Base-by-base conservation (phyloP, 2,329 filamentous ascomycete species). In the Ophiocordyceps robertsii region DNA sequence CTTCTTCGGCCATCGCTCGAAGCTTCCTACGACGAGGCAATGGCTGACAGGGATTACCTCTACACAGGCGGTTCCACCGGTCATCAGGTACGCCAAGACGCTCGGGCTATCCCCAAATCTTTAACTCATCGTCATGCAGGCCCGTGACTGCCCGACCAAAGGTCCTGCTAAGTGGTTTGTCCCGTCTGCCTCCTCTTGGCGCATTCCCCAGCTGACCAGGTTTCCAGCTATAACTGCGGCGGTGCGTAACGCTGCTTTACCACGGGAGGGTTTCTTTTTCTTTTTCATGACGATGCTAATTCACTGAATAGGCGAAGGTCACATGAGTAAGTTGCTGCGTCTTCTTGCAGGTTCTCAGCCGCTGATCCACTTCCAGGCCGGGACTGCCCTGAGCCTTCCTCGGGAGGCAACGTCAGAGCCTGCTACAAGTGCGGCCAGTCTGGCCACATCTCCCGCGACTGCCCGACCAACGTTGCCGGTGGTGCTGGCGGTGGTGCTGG, bases 361-460 rank as follows among this genome's bases (percentile, higher is more conserved):
- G 38, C n/a, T 48, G 42, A 42, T 27, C 24, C 24, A 30, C 4
- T n/a, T 21, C 40, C 48, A 84, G 81, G 84, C 75, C 86, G 89
- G 65, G 90, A 96, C 62, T 96, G 90, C 75, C 80, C 83, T 49
- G 80, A 86, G 63, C 82, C 87, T 47, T 78, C 84, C 24, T 27
- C 24, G 24, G 24, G 24, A 27, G 9, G 9, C 73, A 87, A 95
- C 67, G 88, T 68, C 62, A 78, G 83, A 71, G 75, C 78, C 56
- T 84, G 78, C 72, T 84, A 83, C 69, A 76, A 82, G 57, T 88
- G 83, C 70, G 85, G 85, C 60, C 77, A 84, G 65, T 68, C 80
- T 53, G 90, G 88, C 49, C 90, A 96, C 74, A 84, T 95, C 63
- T 92, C 85, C 56, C 88, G 90, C 56, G 89, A 95, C 59, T 89